These are phyloP conservation scores for Letharia lupina DNA, from an alignment of 495 filamentous ascomycete genomes.

Conservation along the genomic window DNA sequence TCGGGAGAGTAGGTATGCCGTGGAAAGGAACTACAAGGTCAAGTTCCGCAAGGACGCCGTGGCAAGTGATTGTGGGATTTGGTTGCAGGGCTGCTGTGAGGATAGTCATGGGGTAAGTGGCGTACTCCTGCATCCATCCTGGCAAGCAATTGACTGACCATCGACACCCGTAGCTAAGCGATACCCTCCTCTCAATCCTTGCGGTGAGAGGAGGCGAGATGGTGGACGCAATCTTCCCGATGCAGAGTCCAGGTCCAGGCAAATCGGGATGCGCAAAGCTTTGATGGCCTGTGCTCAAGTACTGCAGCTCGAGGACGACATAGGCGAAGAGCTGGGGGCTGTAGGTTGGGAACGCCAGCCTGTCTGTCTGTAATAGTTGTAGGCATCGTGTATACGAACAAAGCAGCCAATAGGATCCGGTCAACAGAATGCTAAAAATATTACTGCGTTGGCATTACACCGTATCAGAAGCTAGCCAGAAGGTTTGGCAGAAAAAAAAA, in stretches of 20 bases:
- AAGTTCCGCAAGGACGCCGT: slow-evolving; percentile 58
- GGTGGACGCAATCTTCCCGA: slow-evolving; percentile 59
- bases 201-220: slow-evolving; percentile 70
- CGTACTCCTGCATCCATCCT: neutral
- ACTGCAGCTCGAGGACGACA: neutral
- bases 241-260: neutral
- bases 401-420: no score
- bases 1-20: slow-evolving; percentile 40
- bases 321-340: no score
- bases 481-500: no score
- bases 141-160: neutral
- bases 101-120: slow-evolving; percentile 74
- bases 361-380: no score
- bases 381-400: no score
- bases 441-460: no score
- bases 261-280: neutral
- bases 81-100: slow-evolving; percentile 94
- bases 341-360: no score
- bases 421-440: no score
- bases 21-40: slow-evolving; percentile 65
- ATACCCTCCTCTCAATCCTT: slow-evolving; percentile 70
- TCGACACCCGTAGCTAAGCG: slow-evolving; percentile 48
- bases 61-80: slow-evolving; percentile 58
- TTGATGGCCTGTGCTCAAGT: neutral
- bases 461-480: no score